A percentile compares a stretch with the other conserved stretches of the same genome.
These are phyloP conservation scores for Crithidia bombi DNA, from an alignment of 208 protist genomes.

Conservation along the genomic window DNA sequence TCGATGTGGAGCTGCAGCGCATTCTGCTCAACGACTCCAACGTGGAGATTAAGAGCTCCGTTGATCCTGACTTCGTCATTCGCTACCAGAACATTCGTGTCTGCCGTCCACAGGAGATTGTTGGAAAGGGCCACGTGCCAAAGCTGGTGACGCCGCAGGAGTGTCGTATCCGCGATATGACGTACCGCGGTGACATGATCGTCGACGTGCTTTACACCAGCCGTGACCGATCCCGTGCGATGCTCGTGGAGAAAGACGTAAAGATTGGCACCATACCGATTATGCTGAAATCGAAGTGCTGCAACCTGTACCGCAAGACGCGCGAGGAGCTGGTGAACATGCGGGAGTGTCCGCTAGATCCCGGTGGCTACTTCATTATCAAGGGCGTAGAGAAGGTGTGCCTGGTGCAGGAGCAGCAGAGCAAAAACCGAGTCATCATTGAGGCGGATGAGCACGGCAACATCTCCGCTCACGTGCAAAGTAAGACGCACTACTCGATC, in stretches of 20 bases:
- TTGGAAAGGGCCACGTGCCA: slow-evolving; percentile 80
- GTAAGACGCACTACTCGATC: slow-evolving; percentile 95
- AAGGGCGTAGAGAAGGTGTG: slow-evolving; percentile 99
- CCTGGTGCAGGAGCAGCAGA: slow-evolving; percentile 96
- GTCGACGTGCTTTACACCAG: slow-evolving; percentile 89
- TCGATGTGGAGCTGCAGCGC: slow-evolving; percentile 82
- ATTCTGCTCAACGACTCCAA: slow-evolving; percentile 92
- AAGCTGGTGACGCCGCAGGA: slow-evolving; percentile 94
- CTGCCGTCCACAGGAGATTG: slow-evolving; percentile 75
- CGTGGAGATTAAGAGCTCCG: slow-evolving; percentile 85
- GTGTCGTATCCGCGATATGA: slow-evolving; percentile 96
- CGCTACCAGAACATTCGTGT: slow-evolving; percentile 90
- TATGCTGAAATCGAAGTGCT: slow-evolving; percentile 99
- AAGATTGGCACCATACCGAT: slow-evolving; percentile 99
- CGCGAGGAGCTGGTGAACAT: slow-evolving; percentile 94
- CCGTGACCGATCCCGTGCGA: slow-evolving; percentile 60
- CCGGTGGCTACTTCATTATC: slow-evolving; percentile 99
- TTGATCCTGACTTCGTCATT: slow-evolving; percentile 87
- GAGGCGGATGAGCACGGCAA: slow-evolving; percentile 87
- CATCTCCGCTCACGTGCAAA: slow-evolving; percentile 85
- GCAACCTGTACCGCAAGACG: slow-evolving; percentile 93
- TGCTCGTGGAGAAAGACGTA: slow-evolving; percentile 82
- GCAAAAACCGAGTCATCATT: slow-evolving; percentile 99
- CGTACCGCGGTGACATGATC: slow-evolving; percentile 90
- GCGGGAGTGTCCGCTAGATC: slow-evolving; percentile 99